A percentile compares a stretch with the other conserved stretches of the same genome.
phyloP scores from a whole-genome alignment of 257 asterid genomes.

The Solanum infundibuliforme region DNA sequence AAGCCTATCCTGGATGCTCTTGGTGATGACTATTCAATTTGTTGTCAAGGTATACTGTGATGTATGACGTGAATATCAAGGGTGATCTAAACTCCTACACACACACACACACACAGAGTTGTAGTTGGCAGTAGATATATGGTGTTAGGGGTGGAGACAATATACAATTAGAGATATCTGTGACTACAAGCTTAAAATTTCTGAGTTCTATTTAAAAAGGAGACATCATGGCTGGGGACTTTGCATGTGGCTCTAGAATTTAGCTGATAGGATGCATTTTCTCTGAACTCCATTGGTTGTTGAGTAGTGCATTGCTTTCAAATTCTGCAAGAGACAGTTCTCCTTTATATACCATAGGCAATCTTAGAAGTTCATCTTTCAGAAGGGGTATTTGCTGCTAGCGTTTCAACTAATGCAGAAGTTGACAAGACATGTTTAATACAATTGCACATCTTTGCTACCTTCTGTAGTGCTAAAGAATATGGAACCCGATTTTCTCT shows the following conservation, averaged over 20 bases:
- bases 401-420: not conserved
- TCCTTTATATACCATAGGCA: not conserved
- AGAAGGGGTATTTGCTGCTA: not conserved
- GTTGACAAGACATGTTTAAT: not conserved
- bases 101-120: not conserved
- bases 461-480: not conserved
- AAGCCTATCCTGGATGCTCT: slow-evolving; percentile 76
- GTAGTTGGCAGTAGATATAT: not conserved
- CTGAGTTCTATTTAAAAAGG: not conserved
- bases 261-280: not conserved
- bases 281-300: not conserved
- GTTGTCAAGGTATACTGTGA: slow-evolving; percentile 59
- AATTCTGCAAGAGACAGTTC: not conserved
- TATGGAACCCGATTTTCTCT: not conserved
- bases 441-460: not conserved
- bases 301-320: not conserved
- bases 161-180: not conserved
- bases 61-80: not conserved
- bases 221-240: not conserved
- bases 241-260: not conserved
- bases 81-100: not conserved
- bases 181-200: not conserved
- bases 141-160: not conserved
- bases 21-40: slow-evolving; percentile 76
- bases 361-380: not conserved